phyloP scores from a whole-genome alignment of 208 protist genomes.

The Acanthamoeba culbertsoni region DNA sequence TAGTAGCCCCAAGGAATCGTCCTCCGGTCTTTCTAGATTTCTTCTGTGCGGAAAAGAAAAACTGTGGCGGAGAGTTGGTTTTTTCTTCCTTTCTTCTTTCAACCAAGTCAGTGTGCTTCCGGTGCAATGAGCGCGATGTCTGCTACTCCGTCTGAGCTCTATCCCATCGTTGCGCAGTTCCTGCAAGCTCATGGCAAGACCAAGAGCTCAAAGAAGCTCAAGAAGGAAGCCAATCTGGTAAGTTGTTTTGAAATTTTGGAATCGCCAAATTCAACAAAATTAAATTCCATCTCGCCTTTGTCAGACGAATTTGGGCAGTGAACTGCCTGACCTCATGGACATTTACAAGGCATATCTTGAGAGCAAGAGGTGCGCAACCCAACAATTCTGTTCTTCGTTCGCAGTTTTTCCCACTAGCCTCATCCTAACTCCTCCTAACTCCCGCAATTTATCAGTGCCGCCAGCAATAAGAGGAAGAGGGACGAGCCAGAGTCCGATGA shows the following conservation, averaged over 20 bases:
- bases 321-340: not conserved
- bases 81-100: not conserved
- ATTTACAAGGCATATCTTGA: slow-evolving; percentile 6
- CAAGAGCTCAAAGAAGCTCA: not conserved
- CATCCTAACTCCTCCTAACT: no score
- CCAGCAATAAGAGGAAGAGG: not conserved
- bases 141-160: not conserved
- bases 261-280: no score
- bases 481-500: not conserved
- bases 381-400: not conserved
- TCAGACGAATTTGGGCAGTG: not conserved
- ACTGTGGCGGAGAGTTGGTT: no score
- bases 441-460: no score
- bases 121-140: not conserved
- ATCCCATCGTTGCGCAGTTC: not conserved
- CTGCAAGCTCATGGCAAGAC: not conserved
- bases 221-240: slow-evolving; percentile 35
- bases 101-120: no score
- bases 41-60: no score
- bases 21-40: no score
- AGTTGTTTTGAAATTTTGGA: not conserved
- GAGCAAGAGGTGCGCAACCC: not conserved
- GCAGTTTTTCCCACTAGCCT: not conserved
- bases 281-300: not conserved
- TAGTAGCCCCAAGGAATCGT: no score